Percentiles rank a stretch among this genome's conserved stretches.
Conservation (phyloP, 139 green algal genomes). For the Closterium sp. region DNA sequence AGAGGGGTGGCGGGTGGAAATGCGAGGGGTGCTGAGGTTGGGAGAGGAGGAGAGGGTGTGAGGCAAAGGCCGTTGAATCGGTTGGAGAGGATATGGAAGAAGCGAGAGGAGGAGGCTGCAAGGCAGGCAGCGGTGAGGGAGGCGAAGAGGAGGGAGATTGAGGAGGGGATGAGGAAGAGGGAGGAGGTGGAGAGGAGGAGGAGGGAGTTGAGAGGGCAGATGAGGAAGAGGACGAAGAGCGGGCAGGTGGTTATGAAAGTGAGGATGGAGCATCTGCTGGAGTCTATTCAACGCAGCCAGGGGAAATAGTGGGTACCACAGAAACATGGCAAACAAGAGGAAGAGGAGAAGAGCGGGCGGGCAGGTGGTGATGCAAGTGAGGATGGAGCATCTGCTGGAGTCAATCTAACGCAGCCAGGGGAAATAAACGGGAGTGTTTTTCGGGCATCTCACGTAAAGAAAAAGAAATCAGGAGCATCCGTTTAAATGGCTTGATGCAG, state of each 20-base stretch:
- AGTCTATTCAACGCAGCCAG: background rate
- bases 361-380: no score
- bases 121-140: background rate
- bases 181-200: conserved; percentile 4
- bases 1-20: background rate
- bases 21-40: background rate
- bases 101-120: background rate
- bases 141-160: background rate
- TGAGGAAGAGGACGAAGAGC: background rate
- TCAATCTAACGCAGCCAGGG: no score
- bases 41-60: background rate
- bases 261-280: background rate
- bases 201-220: conserved; percentile 1
- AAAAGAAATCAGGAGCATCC: no score
- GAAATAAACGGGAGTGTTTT: no score
- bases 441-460: no score
- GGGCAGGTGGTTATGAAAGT: conserved; percentile 2
- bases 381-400: no score
- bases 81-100: background rate
- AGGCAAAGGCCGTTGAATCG: conserved; percentile 3
- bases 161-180: conserved; percentile 9
- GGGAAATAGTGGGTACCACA: no score
- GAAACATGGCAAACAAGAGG: no score
- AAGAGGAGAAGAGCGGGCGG: no score
- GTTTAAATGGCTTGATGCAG: no score